Evolutionary conservation across 2,329 filamentous ascomycete genomes (phyloP).

Genomic region (Periconia digitata): DNA sequence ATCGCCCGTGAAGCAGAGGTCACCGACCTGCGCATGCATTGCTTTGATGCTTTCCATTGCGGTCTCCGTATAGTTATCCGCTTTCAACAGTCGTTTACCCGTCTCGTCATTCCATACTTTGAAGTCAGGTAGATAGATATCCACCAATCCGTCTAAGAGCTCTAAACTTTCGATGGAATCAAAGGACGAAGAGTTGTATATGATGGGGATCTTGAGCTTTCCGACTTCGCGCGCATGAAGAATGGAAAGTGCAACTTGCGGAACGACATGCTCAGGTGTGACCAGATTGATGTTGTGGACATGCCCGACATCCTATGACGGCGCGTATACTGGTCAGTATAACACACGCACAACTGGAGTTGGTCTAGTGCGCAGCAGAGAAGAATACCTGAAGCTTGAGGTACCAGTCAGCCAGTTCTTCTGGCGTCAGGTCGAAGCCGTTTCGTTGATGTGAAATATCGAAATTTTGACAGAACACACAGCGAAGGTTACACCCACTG

Average conservation of each 20-base stretch:
- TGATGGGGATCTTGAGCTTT: constrained; percentile 66
- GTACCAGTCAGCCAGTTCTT: constrained; percentile 80
- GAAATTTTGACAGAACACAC: constrained; percentile 65
- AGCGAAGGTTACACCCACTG: constrained; percentile 73
- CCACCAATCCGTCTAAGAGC: constrained; percentile 75
- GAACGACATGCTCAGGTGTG: constrained; percentile 84
- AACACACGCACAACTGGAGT: not conserved
- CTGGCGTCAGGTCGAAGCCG: constrained; percentile 75
- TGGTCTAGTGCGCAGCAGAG: no score
- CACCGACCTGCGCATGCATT: constrained; percentile 81
- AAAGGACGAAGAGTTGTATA: constrained; percentile 85
- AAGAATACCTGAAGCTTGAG: constrained; percentile 68
- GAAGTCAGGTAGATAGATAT: constrained; percentile 88
- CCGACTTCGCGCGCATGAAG: constrained; percentile 71
- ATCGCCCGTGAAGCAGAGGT: constrained; percentile 78
- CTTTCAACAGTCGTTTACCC: constrained; percentile 73
- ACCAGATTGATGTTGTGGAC: constrained; percentile 92
- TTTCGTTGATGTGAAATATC: constrained; percentile 83
- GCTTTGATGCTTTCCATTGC: constrained; percentile 76
- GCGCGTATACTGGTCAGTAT: not conserved
- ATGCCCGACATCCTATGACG: constrained; percentile 63
- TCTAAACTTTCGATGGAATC: constrained; percentile 72
- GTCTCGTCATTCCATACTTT: constrained; percentile 73
- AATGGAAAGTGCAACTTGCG: constrained; percentile 77
- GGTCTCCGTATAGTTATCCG: constrained; percentile 70